Evolutionary conservation across 164 flowering plant genomes (phyloP), one percentile per base, ranked within the genome.

Genomic region (Nelumbo lutea): DNA sequence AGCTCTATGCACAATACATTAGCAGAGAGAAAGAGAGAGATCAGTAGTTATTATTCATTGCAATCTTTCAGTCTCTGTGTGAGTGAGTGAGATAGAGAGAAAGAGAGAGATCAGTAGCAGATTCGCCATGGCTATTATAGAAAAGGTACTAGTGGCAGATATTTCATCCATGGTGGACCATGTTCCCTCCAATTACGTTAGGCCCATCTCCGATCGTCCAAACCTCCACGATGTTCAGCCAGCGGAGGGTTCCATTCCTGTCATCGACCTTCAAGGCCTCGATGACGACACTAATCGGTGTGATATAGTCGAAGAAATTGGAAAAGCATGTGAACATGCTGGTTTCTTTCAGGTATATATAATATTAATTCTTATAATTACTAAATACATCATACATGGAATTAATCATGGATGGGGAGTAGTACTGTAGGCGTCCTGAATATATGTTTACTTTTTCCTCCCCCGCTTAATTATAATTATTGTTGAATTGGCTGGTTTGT

Each of bases 131-230:
- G 27, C 27, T 27, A 27, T 27, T 27, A 27, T 27, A 27, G 27
- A 27, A 27, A 27, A 27, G 27, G 27, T 72, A 1, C 70, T 83
- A 1, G 65, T 84, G 0, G 42, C 85, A 0, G 88, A 86, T 66
- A 61, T 73, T 27, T 73, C 71, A 2, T 56, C 79, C 4, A 60
- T 47, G 1, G 68, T 72, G 1, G 65, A 56, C 55, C 48, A 50
- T 39, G 75, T 83, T 10, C 88, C 88, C 0, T 3, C 78, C 5
- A 80, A 78, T 14, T 86, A 78, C 75, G 68, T 87, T 44, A 71
- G 86, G 38, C 83, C 90, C 42, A 50, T 70, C 55, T 68, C 81
- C 6, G 90, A 85, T 68, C 88, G 88, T 11, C 87, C 88, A 3
- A 78, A 82, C 61, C 75, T 84, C 10, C 14, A 42, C 4, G 68